These are phyloP conservation scores for Penicillium hesseltinei DNA, from an alignment of 2,329 filamentous ascomycete species.

Conservation along the genomic window DNA sequence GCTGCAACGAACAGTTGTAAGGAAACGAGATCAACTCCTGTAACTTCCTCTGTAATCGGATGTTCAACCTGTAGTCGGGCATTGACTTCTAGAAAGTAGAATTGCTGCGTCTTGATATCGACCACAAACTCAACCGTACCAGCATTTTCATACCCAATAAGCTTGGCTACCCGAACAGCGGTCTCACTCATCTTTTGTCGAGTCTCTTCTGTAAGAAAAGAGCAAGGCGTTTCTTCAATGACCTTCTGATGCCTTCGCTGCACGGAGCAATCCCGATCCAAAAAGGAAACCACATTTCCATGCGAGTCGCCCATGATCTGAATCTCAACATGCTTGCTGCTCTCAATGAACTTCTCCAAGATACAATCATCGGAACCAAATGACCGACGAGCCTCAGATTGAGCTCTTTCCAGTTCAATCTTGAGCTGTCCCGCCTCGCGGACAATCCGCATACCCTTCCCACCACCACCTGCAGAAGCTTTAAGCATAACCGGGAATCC, in stretches of 20 bases:
- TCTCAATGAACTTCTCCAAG: conserved; percentile 6
- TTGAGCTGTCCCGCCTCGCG: not conserved
- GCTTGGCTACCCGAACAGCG: conserved; percentile 22
- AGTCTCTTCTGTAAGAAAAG: conserved; percentile 31
- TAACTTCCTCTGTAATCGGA: conserved; percentile 41
- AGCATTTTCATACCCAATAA: conserved; percentile 39
- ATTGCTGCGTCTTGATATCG: conserved; percentile 38
- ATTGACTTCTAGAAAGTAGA: conserved; percentile 51
- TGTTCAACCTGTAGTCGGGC: conserved; percentile 51
- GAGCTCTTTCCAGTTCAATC: not conserved
- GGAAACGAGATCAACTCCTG: conserved; percentile 39
- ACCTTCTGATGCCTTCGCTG: conserved; percentile 53
- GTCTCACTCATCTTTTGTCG: conserved; percentile 36
- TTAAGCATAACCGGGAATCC: conserved; percentile 10
- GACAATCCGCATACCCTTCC: conserved; percentile 9
- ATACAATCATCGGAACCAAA: conserved; percentile 4
- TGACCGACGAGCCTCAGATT: not conserved
- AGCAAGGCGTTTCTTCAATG: conserved; percentile 47
- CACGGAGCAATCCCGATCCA: conserved; percentile 52
- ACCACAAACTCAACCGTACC: conserved; percentile 51
- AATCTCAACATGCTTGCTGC: conserved; percentile 12
- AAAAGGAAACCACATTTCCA: conserved; percentile 42
- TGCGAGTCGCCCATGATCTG: conserved; percentile 7
- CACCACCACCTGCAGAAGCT: conserved; percentile 11
- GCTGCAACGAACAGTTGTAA: conserved; percentile 39